These are phyloP conservation scores for Thraustochytrium sp. DNA, from an alignment of 352 stramenopile species.

Conservation along the genomic window DNA sequence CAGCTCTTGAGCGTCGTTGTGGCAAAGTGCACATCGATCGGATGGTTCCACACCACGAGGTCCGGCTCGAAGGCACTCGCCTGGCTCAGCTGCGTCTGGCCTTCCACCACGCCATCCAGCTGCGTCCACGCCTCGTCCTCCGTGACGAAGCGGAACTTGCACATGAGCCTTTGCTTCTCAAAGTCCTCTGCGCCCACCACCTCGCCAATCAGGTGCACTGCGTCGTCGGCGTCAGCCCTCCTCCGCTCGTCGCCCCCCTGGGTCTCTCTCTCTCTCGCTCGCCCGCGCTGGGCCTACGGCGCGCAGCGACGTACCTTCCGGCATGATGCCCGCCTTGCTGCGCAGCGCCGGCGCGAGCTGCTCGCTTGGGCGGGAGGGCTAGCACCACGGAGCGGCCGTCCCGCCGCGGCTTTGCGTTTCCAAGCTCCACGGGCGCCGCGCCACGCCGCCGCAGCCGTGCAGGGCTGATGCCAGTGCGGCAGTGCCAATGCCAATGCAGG, in stretches of 20 bases:
- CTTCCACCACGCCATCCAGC: conserved; percentile 8
- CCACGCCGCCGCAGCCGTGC: not conserved
- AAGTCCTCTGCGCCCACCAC: not conserved
- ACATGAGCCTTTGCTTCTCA: not conserved
- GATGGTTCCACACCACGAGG: conserved; percentile 30
- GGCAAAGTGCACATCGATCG: not conserved
- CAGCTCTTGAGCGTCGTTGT: not conserved
- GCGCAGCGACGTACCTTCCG: not conserved
- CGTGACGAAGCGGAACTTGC: conserved; percentile 1
- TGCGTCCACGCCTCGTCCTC: conserved; percentile 12
- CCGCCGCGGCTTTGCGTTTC: not conserved
- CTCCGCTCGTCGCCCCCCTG: no score
- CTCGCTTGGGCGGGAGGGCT: no score
- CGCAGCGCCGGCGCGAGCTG: no score
- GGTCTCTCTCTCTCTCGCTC: no score
- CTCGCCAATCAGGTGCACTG: conserved; percentile 30
- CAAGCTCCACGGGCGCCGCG: not conserved
- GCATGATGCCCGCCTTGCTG: no score
- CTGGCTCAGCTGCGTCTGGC: conserved; percentile 31
- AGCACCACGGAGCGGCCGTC: not conserved
- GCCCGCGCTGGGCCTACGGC: not conserved
- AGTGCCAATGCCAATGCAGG: not conserved
- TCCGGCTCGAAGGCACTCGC: not conserved
- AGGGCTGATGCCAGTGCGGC: not conserved
- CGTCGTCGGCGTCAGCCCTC: not conserved